Percentiles rank a stretch among this genome's conserved stretches.
These are phyloP conservation scores for Alternaria sp. DNA, from an alignment of 2,329 filamentous ascomycete species.

Conservation along the genomic window DNA sequence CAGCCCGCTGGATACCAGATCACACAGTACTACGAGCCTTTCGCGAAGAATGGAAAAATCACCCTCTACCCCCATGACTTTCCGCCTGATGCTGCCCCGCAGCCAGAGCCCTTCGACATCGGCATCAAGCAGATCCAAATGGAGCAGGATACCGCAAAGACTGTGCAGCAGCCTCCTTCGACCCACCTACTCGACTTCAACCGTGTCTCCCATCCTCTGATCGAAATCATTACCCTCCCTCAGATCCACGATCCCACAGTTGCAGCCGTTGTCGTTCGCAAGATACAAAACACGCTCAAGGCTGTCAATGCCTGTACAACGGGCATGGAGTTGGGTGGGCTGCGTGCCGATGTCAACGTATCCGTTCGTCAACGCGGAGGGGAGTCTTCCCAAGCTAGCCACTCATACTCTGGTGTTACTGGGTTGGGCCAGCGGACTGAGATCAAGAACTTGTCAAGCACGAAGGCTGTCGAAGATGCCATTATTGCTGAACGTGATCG, in stretches of 20 bases:
- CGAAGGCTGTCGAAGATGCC: slow-evolving; percentile 94
- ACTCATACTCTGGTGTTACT: slow-evolving; percentile 65
- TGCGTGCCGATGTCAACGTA: slow-evolving; percentile 95
- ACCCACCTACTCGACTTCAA: slow-evolving; percentile 91
- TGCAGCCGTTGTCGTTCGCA: slow-evolving; percentile 87
- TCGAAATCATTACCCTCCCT: slow-evolving; percentile 94
- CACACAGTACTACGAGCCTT: slow-evolving; percentile 88
- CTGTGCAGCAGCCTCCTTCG: slow-evolving; percentile 76
- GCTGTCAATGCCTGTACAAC: slow-evolving; percentile 85
- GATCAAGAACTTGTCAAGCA: slow-evolving; percentile 96
- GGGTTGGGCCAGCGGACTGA: slow-evolving; percentile 88
- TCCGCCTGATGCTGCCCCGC: slow-evolving; percentile 70
- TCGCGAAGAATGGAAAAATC: slow-evolving; percentile 75
- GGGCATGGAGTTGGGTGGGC: slow-evolving; percentile 91
- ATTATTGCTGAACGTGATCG: slow-evolving; percentile 90
- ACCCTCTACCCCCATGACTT: slow-evolving; percentile 74
- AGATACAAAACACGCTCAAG: slow-evolving; percentile 82
- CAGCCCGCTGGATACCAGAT: slow-evolving; percentile 97
- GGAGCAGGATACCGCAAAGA: slow-evolving; percentile 98
- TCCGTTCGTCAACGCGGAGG: slow-evolving; percentile 71
- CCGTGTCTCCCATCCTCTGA: slow-evolving; percentile 85
- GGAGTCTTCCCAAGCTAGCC: slow-evolving; percentile 35
- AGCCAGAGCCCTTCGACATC: slow-evolving; percentile 73
- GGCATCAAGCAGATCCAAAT: slow-evolving; percentile 95
- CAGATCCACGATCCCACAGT: slow-evolving; percentile 87